These are phyloP conservation scores for Cercophora samala DNA, from an alignment of 495 filamentous ascomycete genomes.

Conservation along the genomic window DNA sequence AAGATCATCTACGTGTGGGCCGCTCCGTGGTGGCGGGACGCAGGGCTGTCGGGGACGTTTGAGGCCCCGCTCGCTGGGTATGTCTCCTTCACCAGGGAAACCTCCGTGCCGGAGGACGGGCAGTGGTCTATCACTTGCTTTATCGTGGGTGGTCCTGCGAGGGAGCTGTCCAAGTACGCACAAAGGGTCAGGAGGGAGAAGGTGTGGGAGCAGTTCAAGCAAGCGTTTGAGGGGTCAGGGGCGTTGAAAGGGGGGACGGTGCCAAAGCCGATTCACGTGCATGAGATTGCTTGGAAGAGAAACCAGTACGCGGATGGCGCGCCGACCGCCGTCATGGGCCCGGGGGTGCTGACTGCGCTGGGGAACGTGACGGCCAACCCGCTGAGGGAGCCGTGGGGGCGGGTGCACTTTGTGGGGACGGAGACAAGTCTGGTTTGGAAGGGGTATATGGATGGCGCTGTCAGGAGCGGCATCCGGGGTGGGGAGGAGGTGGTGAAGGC, in stretches of 20 bases:
- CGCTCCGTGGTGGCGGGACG: constrained; percentile 41
- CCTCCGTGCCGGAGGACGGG: constrained; percentile 29
- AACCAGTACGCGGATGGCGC: not conserved
- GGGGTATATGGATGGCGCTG: constrained; percentile 2
- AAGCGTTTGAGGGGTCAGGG: constrained; percentile 8
- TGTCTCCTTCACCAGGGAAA: constrained; percentile 41
- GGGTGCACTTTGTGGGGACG: not conserved
- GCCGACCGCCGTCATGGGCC: constrained; percentile 11
- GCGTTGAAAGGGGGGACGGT: not conserved
- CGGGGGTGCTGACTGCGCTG: not conserved
- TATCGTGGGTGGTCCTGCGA: constrained; percentile 23
- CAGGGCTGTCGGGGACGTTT: constrained; percentile 34
- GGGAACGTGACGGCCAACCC: not conserved
- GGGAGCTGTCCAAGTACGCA: not conserved
- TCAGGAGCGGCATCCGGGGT: not conserved
- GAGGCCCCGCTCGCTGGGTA: constrained; percentile 34
- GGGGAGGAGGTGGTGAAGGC: not conserved
- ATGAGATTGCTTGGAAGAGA: constrained; percentile 2
- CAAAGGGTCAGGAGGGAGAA: not conserved
- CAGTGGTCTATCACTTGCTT: constrained; percentile 46
- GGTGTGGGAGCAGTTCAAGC: constrained; percentile 12
- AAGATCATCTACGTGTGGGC: constrained; percentile 40
- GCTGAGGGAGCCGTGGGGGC: not conserved
- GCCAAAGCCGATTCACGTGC: not conserved
- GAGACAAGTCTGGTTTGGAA: not conserved